These are phyloP conservation scores for Yarrowia alimentaria DNA, from an alignment of 805 yeast species.

Conservation along the genomic window DNA sequence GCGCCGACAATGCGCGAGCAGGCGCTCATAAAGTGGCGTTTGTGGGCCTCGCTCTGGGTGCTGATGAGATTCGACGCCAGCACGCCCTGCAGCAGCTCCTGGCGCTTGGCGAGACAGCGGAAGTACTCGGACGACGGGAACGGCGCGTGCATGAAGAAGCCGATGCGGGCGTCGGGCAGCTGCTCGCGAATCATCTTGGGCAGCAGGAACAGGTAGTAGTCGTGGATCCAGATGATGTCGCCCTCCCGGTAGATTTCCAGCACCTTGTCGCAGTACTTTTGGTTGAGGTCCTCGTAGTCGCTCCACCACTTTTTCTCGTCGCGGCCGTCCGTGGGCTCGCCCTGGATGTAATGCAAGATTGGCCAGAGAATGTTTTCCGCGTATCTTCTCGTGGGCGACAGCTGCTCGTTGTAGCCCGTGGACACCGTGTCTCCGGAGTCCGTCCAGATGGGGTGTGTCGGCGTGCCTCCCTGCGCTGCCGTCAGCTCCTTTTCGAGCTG, in stretches of 20 bases:
- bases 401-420: conserved; percentile 53
- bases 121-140: conserved; percentile 94
- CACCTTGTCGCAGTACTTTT: conserved; percentile 80
- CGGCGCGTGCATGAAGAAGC: conserved; percentile 83
- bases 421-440: conserved; percentile 39
- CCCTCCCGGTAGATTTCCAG: conserved; percentile 76
- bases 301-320: conserved; percentile 79
- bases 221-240: conserved; percentile 90
- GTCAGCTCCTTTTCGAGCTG: conserved; percentile 48
- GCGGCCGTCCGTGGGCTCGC: conserved; percentile 65
- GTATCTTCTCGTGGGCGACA: conserved; percentile 79
- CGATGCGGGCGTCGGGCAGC: conserved; percentile 69
- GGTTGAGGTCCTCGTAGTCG: conserved; percentile 87
- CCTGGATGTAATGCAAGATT: conserved; percentile 86
- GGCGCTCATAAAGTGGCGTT: conserved; percentile 87
- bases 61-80: conserved; percentile 84
- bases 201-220: conserved; percentile 74
- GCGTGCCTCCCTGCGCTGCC: conserved; percentile 38
- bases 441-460: conserved; percentile 78
- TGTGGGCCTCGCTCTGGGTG: conserved; percentile 82
- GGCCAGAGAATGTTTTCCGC: conserved; percentile 95
- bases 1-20: conserved; percentile 85
- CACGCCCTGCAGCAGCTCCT: conserved; percentile 85
- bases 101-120: conserved; percentile 80
- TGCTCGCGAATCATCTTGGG: conserved; percentile 82